Evolutionary conservation across 192 early-diverging fungal species (phyloP), one percentile per base, ranked within the genome.

Genomic region (Podila clonocystis): DNA sequence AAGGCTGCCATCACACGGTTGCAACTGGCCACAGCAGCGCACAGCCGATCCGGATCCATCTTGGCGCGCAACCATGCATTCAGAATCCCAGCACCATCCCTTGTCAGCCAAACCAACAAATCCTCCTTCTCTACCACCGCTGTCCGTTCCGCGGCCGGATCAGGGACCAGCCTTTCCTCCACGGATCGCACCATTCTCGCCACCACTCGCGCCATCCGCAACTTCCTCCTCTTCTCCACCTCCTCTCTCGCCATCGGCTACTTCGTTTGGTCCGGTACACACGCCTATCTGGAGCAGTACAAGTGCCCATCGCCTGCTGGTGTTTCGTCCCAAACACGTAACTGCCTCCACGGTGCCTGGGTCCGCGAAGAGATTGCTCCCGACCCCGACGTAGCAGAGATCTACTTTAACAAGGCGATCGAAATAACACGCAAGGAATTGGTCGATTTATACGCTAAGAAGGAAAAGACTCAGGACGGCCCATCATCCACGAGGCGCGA

Each of bases 331-430:
- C 60, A 69, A 24, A 86, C 78, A 7, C 74, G 75, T 15, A 78
- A 84, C 59, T 82, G 83, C 63, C 82, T 90, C 4, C 85, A 86
- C 31, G 87, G 87, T 5, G 89, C 89, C 4, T 90, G 87, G 78
- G 62, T 90, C n/a, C 83, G 87, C 20, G 87, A 88, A 65, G 80
- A 88, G 58, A 29, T 87, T 17, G 48, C 72, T 0, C 85, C 82
- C 0, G 83, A 89, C 67, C 71, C 77, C 19, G 72, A 80, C 4
- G 45, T 85, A 2, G 89, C 89, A 2, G 77, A 83, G 22, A 7
- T 80, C 5, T 87, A 89, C 66, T 45, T 85, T 1, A 58, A 82
- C 26, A 74, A 82, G 61, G 89, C 85, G 1, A 9, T 73, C 0
- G 59, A 64, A 58, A 9, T 87, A 70, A 67, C 63, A 62, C 20